Base-by-base conservation (phyloP, 257 asterid species). In the Euphrasia confusa region DNA sequence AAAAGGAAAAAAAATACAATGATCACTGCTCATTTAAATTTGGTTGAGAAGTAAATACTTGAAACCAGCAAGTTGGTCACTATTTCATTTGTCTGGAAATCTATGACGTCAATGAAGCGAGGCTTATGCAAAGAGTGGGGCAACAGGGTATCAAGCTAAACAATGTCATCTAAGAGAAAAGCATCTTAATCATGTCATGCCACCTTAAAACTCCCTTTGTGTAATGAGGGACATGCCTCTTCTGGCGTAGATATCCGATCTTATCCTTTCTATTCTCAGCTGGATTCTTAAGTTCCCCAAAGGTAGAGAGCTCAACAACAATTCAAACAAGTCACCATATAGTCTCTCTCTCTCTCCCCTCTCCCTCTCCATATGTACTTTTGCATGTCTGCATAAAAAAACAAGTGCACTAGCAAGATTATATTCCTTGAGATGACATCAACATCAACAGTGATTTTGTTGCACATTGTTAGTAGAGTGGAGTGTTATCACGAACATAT, bases 401-500 rank as follows among this genome's bases (percentile, higher is more conserved):
- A 5, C 55, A 32, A 56, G 39, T 57, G 66, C 28, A 68, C 48
- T 11, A 28, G 54, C 40, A 28, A 40, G 65, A 62, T 57, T 13
- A 30, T 14, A 49, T 56, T 50, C 39, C 60, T 9, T 35, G 10
- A 21, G 65, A 52, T 12, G 63, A 57, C 47, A 33, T 50, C 39
- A 50, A 12, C 28, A 54, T 47, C 71, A 50, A 45, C 50, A 21
- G 14, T 4, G 30, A 66, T 26, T 27, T 44, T 27, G 61, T 17
- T 63, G 60, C 35, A 7, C 65, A 50, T 50, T 21, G 12, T 65
- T 56, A 30, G 56, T 42, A 61, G 53, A 70, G 59, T 35, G 57
- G 48, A 69, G 58, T 44, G 65, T 49, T 62, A 71, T 73, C 27
- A 55, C 2, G 63, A 77, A 71, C 98, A 89, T 33, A 61, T 26